Conservation (phyloP, 192 early-diverging fungal species). For the Backusella sp. region DNA sequence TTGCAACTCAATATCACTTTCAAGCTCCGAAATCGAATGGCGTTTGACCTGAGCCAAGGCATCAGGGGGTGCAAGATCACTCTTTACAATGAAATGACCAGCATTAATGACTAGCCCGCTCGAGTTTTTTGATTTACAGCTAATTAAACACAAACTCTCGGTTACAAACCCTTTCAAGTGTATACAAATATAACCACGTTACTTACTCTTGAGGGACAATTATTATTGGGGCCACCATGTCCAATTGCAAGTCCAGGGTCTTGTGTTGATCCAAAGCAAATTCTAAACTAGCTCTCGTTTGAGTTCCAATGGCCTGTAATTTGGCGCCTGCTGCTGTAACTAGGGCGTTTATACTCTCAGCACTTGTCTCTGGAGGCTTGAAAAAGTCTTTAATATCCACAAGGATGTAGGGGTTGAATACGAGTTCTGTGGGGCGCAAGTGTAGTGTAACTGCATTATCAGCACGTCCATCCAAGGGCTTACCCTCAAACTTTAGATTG, state of each 20-base stretch:
- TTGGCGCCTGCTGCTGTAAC: constrained; percentile 67
- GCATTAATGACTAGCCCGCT: constrained; percentile 73
- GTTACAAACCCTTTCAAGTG: neutral
- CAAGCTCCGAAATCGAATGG: constrained; percentile 57
- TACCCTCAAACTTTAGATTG: constrained; percentile 59
- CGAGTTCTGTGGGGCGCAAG: constrained; percentile 75
- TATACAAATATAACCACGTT: neutral
- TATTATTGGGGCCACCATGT: constrained; percentile 85
- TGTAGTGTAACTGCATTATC: constrained; percentile 67
- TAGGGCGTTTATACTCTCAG: constrained; percentile 57
- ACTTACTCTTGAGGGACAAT: constrained; percentile 61
- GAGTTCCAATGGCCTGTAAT: constrained; percentile 66
- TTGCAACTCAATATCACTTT: constrained; percentile 64
- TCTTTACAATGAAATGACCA: constrained; percentile 75
- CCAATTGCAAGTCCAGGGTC: constrained; percentile 72
- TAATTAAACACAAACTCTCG: neutral
- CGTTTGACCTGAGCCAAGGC: constrained; percentile 65
- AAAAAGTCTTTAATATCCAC: constrained; percentile 69
- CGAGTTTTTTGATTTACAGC: constrained; percentile 45
- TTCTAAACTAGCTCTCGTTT: constrained; percentile 77
- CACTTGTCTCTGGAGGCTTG: constrained; percentile 57
- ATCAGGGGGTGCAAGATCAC: constrained; percentile 66
- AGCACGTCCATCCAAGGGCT: constrained; percentile 71
- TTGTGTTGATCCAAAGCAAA: constrained; percentile 76
- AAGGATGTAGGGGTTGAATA: constrained; percentile 72